Evolutionary conservation across 345 rosid species (phyloP).

Genomic region (Cardamine occulta): DNA sequence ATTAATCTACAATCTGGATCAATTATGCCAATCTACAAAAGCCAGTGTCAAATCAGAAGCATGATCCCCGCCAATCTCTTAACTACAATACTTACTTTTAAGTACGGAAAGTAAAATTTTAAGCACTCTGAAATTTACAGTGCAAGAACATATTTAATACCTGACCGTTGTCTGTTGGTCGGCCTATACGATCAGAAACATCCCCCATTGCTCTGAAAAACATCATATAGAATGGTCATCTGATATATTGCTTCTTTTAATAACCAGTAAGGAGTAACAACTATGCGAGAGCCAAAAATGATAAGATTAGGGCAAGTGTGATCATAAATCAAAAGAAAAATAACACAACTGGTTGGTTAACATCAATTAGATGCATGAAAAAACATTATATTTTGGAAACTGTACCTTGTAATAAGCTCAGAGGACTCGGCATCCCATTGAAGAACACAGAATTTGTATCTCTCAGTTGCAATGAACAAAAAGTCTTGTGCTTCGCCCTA

Average conservation of each 20-base stretch:
- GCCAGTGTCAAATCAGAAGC: slow-evolving; percentile 4
- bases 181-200: slow-evolving; percentile 96
- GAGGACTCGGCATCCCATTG: slow-evolving; percentile 94
- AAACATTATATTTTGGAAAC: neutral
- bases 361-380: slow-evolving; percentile 3
- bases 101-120: neutral
- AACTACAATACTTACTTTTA: neutral
- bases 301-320: slow-evolving; percentile 1
- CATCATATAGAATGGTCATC: neutral
- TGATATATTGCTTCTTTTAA: neutral
- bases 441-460: slow-evolving; percentile 96
- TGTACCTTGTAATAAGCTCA: slow-evolving; percentile 89
- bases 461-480: slow-evolving; percentile 89
- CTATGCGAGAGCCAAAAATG: neutral
- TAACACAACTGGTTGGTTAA: slow-evolving; percentile 18
- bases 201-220: slow-evolving; percentile 92
- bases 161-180: slow-evolving; percentile 97
- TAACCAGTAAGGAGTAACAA: slow-evolving; percentile 17
- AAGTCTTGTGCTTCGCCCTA: slow-evolving; percentile 98
- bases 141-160: slow-evolving; percentile 48
- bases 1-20: slow-evolving; percentile 97
- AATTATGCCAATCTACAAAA: slow-evolving; percentile 81
- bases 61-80: slow-evolving; percentile 15
- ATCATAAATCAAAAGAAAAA: neutral
- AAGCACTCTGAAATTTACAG: slow-evolving; percentile 8